Evolutionary conservation across 164 flowering plant species (phyloP), one percentile per base, ranked within the genome.

Genomic region (Stephania japonica): DNA sequence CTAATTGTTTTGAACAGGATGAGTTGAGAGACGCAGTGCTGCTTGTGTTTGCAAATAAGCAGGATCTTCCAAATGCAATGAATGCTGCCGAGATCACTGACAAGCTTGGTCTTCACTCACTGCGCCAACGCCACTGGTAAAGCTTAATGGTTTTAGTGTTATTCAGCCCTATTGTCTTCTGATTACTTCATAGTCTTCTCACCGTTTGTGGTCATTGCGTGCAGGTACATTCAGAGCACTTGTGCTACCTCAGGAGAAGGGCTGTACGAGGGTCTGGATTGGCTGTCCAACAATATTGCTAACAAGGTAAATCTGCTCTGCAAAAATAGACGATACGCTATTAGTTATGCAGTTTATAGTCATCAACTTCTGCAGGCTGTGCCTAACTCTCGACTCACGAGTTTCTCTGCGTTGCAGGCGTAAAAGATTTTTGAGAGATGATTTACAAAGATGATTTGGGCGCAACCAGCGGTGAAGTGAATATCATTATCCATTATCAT

Each of bases 1-100:
- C 53, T 47, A 47, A 47, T 47, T 44, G 16, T 32, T 32, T 32
- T 47, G 53, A 19, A 66, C 80, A 89, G 92, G 92, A 89, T 77
- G 92, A 89, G 78, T 80, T 89, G 85, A 83, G 91, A 75, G 94
- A 88, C 74, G 95, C 92, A 16, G 95, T 90, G 26, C 79, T 90
- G 80, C 86, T 90, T 61, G 95, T 90, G n/a, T 91, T 90, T 77
- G 96, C 96, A 12, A 91, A 91, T 87, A 91, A 91, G 71, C 96
- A 91, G 77, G 96, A 91, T 87, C 93, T 90, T 82, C 92, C 92
- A 41, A 89, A 90, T 80, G 96, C 93, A 64, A 91, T 91, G 93
- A 91, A 89, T 81, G 93, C 93, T 77, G 91, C 93, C 62, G 96
- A 91, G 83, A 90, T 91, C 56, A 91, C 93, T 71, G 96, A 91